These are phyloP conservation scores for Xylaria curta DNA, from an alignment of 495 filamentous ascomycete genomes.

Conservation along the genomic window DNA sequence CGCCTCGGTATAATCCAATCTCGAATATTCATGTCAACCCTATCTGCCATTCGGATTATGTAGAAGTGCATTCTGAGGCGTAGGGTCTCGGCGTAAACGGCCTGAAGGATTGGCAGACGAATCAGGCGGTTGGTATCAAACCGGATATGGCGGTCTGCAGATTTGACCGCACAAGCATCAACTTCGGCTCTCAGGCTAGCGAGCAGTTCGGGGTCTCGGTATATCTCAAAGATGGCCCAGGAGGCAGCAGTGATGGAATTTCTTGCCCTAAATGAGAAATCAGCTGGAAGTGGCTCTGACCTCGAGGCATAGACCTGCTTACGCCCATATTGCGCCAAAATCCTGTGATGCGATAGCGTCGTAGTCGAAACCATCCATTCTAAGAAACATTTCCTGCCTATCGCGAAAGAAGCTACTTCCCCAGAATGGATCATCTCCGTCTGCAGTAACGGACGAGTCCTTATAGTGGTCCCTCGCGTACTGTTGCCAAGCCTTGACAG, in stretches of 20 bases:
- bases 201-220: conserved; percentile 33
- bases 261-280: conserved; percentile 24
- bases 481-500: conserved; percentile 39
- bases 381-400: conserved; percentile 39
- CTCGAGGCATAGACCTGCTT: conserved; percentile 3
- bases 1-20: conserved; percentile 34
- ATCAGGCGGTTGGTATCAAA: conserved; percentile 35
- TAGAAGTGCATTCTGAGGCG: conserved; percentile 42
- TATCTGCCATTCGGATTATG: conserved; percentile 33
- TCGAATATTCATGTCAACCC: conserved; percentile 36
- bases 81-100: conserved; percentile 43
- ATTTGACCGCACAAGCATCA: conserved; percentile 28
- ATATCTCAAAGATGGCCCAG: conserved; percentile 35
- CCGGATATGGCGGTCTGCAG: conserved; percentile 29
- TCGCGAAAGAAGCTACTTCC: conserved; percentile 41
- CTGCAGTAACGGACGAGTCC: conserved; percentile 24
- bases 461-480: conserved; percentile 36
- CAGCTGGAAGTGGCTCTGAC: conserved; percentile 3
- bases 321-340: conserved; percentile 32
- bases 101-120: conserved; percentile 39
- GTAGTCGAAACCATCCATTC: conserved; percentile 39
- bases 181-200: conserved; percentile 30
- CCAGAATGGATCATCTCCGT: conserved; percentile 43
- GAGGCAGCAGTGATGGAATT: conserved; percentile 31
- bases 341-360: conserved; percentile 40